phyloP scores from a whole-genome alignment of 768 basidiomycete species.

The Kwoniella pini region DNA sequence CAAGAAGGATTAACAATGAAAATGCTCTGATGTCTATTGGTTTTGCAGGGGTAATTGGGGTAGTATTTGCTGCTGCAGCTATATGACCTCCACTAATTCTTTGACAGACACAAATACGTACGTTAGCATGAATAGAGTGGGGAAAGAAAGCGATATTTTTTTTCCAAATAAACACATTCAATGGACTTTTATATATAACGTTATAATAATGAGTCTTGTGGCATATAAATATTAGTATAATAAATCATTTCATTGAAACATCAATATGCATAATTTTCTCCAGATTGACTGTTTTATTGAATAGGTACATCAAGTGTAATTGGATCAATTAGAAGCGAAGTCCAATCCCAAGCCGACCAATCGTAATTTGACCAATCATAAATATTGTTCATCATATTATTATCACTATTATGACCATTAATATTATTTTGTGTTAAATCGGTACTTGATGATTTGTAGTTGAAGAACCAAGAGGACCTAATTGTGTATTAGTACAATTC shows the following conservation, averaged over 20 bases:
- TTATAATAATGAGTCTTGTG: too few species aligned
- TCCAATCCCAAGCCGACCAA: slow-evolving; percentile 5
- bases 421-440: too few species aligned
- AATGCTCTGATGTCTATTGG: slow-evolving; percentile 11
- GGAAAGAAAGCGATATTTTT: too few species aligned
- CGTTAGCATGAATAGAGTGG: too few species aligned
- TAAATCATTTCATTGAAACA: too few species aligned
- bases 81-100: too few species aligned
- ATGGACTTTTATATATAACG: too few species aligned
- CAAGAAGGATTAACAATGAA: slow-evolving; percentile 1
- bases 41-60: slow-evolving; percentile 12
- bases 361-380: background rate
- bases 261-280: too few species aligned
- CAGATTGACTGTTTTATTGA: too few species aligned
- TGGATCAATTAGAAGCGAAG: background rate
- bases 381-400: background rate
- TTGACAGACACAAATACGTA: too few species aligned
- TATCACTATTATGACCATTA: background rate
- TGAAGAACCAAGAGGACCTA: background rate
- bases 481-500: background rate
- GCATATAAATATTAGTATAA: too few species aligned
- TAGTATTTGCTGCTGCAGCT: slow-evolving; percentile 13
- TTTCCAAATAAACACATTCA: too few species aligned
- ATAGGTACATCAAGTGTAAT: background rate
- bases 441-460: background rate